phyloP scores from a whole-genome alignment of 805 yeast species.

The Candida gorgasii region DNA sequence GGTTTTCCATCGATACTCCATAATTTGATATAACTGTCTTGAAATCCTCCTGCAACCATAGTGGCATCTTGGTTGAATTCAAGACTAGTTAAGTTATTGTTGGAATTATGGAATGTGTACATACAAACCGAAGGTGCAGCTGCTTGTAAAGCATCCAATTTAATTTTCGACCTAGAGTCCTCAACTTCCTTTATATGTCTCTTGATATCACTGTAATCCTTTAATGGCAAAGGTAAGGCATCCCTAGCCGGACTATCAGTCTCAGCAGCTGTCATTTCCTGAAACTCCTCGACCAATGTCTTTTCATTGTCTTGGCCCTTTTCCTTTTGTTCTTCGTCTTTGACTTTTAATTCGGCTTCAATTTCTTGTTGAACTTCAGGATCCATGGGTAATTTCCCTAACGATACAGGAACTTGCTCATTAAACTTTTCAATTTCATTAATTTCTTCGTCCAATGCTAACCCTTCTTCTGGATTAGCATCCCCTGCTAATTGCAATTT shows the following conservation, averaged over 20 bases:
- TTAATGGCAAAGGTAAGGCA: constrained; percentile 80
- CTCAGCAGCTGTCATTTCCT: constrained; percentile 49
- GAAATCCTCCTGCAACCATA: constrained; percentile 90
- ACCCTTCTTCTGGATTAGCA: constrained; percentile 54
- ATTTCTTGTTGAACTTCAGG: constrained; percentile 83
- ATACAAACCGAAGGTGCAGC: constrained; percentile 92
- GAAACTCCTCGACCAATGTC: constrained; percentile 40
- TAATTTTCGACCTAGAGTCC: constrained; percentile 77
- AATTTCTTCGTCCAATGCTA: constrained; percentile 43
- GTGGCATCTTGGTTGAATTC: constrained; percentile 87
- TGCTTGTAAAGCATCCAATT: constrained; percentile 63
- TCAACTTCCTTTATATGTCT: constrained; percentile 75
- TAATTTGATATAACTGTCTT: constrained; percentile 83
- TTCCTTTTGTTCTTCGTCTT: constrained; percentile 51
- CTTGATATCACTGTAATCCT: constrained; percentile 76
- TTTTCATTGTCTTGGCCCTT: constrained; percentile 22
- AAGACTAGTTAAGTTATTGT: constrained; percentile 81
- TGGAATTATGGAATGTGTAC: constrained; percentile 97
- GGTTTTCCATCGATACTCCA: constrained; percentile 96
- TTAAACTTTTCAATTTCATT: constrained; percentile 62
- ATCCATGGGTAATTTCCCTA: constrained; percentile 85
- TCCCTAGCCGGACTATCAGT: constrained; percentile 74
- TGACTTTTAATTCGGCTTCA: constrained; percentile 76
- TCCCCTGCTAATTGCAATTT: constrained; percentile 45
- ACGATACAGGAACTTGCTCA: constrained; percentile 61